Percentiles rank a stretch among this genome's conserved stretches.
phyloP scores from a whole-genome alignment of 768 basidiomycete species.

The Tricholoma terreum region DNA sequence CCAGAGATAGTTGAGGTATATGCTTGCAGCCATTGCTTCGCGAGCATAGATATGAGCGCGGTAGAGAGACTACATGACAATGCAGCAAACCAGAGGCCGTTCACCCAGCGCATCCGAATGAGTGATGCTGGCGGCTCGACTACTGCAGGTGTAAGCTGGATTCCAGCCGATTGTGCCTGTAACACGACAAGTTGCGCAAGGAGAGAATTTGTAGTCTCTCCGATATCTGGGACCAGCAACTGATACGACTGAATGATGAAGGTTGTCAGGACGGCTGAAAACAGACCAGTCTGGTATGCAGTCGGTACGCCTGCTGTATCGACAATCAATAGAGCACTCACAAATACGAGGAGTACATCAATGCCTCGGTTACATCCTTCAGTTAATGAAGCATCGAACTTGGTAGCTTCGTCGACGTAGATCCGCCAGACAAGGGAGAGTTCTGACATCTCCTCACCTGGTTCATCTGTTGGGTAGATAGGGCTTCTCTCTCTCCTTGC shows the following conservation, averaged over 20 bases:
- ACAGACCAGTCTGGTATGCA: conserved; percentile 35
- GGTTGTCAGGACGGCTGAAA: conserved; percentile 42
- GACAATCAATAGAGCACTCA: conserved; percentile 18
- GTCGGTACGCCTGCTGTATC: neutral
- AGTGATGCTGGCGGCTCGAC: conserved; percentile 10
- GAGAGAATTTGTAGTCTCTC: conserved; percentile 34
- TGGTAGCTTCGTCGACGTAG: conserved; percentile 39
- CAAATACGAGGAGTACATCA: conserved; percentile 45
- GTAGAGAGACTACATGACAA: conserved; percentile 40
- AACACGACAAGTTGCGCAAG: conserved; percentile 28
- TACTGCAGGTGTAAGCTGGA: conserved; percentile 1
- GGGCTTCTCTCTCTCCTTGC: neutral
- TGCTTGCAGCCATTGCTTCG: conserved; percentile 43
- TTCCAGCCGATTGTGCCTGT: conserved; percentile 16
- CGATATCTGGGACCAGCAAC: conserved; percentile 30
- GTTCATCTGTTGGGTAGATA: conserved; percentile 21
- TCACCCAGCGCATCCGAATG: conserved; percentile 35
- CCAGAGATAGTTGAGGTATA: conserved; percentile 33
- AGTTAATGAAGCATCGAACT: conserved; percentile 30
- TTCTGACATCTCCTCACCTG: conserved; percentile 32
- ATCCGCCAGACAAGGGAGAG: conserved; percentile 39
- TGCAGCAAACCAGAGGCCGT: conserved; percentile 46
- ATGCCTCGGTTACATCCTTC: conserved; percentile 42
- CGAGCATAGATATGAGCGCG: conserved; percentile 43
- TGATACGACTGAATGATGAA: conserved; percentile 43